Evolutionary conservation across 139 green algal genomes (phyloP), one percentile per base, ranked within the genome.

Genomic region (Chlamydomonas sphaeroides): DNA sequence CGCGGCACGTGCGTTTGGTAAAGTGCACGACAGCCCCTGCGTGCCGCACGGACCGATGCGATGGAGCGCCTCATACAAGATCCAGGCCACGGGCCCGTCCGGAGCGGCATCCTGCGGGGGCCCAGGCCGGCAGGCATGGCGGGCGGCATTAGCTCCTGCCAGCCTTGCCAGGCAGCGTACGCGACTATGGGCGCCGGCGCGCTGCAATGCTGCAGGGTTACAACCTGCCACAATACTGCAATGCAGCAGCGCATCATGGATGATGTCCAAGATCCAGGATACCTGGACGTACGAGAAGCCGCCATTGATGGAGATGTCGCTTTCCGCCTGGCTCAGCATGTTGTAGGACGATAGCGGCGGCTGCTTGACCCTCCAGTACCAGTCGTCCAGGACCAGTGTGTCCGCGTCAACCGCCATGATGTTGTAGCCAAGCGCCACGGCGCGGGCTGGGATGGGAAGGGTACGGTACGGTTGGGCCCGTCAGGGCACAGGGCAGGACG

Each of bases 291-390:
- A 56, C 18, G 49, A 56, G 25, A 56, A 56, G 49, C 49, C 49
- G 6, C 49, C 70, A 49, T 78, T 78, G 33, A 78, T 78, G 49
- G 33, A 65, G 3, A 36, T 51, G 49, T 3, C 32, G 70, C 70
- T 49, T 21, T 78, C 70, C 18, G 49, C 70, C 70, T 78, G 70
- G 49, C 70, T 78, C 20, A 78, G 21, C 70, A 78, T 48, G 32
- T 65, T 48, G 51, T 45, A 65, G 33, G 0, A 4, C 21, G 32
- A 20, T 33, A 65, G 20, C 21, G 70, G 70, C 33, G 70, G 70
- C 70, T 65, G 49, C 70, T 78, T 78, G 33, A 32, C 70, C 7
- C 49, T 32, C 49, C 49, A 65, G 70, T 78, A 78, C 49, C 49
- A 78, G 70, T 78, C 70, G n/a, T 48, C 49, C 32, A 78, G 49